Base-by-base conservation (phyloP, 108 stramenopile genomes). In the Heterococcus sp. region DNA sequence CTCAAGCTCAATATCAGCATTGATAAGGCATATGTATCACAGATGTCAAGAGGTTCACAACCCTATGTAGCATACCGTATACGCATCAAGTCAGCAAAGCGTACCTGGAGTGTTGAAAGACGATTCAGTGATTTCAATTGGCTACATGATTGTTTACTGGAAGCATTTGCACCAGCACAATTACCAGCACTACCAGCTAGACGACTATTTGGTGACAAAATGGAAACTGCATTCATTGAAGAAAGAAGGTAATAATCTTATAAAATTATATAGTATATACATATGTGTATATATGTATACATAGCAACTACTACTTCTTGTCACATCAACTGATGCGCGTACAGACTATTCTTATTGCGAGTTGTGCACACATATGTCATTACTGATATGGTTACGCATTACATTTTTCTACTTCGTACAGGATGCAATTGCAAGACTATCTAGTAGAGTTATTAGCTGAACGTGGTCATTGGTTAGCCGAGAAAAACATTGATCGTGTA, bases 391-490 rank as follows among this genome's bases (percentile, higher is more conserved):
- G n/a, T 64, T 1, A 27, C 1, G 27, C n/a, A 32, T 32, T 14
- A 32, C 27, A 68, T 14, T 68, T 14, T 68, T 31, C 29, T 14
- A 26, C 29, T 68, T 68, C 26, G n/a, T 0, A 2, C 21, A 80
- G 78, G 58, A 38, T 58, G 46, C 8, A 21, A 26, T 38, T 80
- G 2, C 70, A 80, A 35, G 63, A 71, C 5, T 80, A 80, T 71
- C 71, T 80, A 58, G 68, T 71, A 35, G 78, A 3, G 29, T 71
- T 80, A 38, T 32, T 80, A 31, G 71, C 70, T 30, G 39, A 58
- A 37, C 38, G 38, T 14, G 70, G 71, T 31, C 72, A 72, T 46
- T 80, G 78, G 78, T 38, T 80, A 14, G 78, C 71, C 5, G 78
- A 80, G 36, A 8, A 21, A 14, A 38, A 37, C 26, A 65, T 71